phyloP scores from a whole-genome alignment of 805 yeast species.

The Jamesozyma rosinii region DNA sequence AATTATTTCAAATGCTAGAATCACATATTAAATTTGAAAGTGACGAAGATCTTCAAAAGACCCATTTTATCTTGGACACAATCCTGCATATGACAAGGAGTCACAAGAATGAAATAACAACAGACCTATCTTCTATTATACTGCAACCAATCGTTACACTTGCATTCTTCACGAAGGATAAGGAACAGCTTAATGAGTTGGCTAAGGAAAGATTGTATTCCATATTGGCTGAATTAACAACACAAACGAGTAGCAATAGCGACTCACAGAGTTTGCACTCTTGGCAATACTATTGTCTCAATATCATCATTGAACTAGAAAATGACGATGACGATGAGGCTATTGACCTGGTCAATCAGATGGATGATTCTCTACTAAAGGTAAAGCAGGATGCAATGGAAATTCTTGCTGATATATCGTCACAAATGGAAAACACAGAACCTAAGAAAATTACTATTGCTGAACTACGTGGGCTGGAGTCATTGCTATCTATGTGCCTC shows the following conservation, averaged over 20 bases:
- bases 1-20: conserved; percentile 14
- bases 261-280: conserved; percentile 8
- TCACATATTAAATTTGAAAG: conserved; percentile 1
- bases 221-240: conserved; percentile 49
- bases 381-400: conserved; percentile 43
- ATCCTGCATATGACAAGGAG: conserved; percentile 43
- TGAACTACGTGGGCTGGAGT: conserved; percentile 47
- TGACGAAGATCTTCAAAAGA: conserved; percentile 5
- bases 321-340: conserved; percentile 8
- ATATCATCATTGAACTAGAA: conserved; percentile 28
- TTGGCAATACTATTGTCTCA: conserved; percentile 54
- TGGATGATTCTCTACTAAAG: conserved; percentile 51
- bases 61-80: conserved; percentile 52
- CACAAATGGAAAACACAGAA: conserved; percentile 32
- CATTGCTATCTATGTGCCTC: conserved; percentile 65
- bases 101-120: conserved; percentile 29
- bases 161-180: conserved; percentile 27
- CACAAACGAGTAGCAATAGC: conserved; percentile 28
- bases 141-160: conserved; percentile 25
- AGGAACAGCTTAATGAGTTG: conserved; percentile 18
- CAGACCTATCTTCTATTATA: conserved; percentile 12
- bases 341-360: conserved; percentile 27
- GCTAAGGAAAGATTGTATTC: conserved; percentile 61
- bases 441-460: neutral
- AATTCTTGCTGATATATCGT: conserved; percentile 37